Base-by-base conservation (phyloP, 371 early-diverging fungal genomes). In the Capniomyces stellatus region DNA sequence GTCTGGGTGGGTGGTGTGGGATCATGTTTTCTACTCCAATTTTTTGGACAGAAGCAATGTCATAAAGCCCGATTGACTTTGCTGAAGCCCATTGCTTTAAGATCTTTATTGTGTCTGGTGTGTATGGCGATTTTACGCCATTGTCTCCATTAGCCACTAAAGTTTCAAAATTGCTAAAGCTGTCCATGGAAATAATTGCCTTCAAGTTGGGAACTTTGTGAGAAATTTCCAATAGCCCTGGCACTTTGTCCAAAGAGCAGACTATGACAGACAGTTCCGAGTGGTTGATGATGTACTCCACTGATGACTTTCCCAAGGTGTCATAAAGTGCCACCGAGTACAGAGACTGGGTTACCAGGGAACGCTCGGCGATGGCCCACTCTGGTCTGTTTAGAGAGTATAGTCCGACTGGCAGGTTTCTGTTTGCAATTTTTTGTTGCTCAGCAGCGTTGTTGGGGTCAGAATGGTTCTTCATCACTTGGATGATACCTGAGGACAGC, bases 361-460 rank as follows among this genome's bases (percentile, higher is more conserved):
- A 83, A 19, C 80, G 72, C 68, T 90, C 91, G 3, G 82, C 76
- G 63, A 92, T 82, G 50, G 77, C 75, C 94, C 94, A 96, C 69
- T 96, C 97, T 10, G 82, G 68, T 31, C 87, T 70, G 69, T 94
- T 96, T 54, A 85, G 72, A 43, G 88, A 75, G 66, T 85, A 93
- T 30, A 95, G 56, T 24, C 87, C 86, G 40, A 89, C 50, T 10
- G 64, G 51, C 35, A 30, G 42, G 12, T 44, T 46, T 28, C 46
- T 46, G 39, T 22, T 42, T 21, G 3, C 19, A 43, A 46, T 25
- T 24, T 8, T 40, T 23, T 46, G 2, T 39, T 29, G 6, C 25
- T 23, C 48, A 30, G 21, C 4, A 24, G 27, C 19, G 29, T 46
- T 29, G 29, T 8, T 8, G 0, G 50, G 30, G 0, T 60, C 56